Evolutionary conservation across 208 protist genomes (phyloP).

Genomic region (Strigomonas culicis): DNA sequence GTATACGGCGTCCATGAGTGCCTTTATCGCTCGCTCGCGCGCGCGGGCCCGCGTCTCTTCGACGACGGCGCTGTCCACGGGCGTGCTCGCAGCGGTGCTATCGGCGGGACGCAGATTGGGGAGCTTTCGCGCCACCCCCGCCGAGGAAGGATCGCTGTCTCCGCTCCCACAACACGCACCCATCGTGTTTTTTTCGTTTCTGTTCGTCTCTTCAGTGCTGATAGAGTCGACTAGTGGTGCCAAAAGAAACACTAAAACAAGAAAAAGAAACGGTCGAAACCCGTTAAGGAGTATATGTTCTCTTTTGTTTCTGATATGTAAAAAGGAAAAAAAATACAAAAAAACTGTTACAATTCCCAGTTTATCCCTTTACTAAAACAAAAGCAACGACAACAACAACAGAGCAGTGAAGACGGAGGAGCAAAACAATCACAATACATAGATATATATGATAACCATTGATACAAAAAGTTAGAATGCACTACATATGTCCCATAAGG

Average conservation of each 20-base stretch:
- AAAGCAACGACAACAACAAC: not conserved
- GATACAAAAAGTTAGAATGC: too few relatives aligned
- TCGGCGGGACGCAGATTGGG: too few relatives aligned
- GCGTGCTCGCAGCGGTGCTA: constrained; percentile 7
- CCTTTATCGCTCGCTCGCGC: constrained; percentile 30
- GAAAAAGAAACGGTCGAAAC: not conserved
- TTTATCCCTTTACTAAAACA: not conserved
- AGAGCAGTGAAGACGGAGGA: not conserved
- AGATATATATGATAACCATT: not conserved
- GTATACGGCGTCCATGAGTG: constrained; percentile 34
- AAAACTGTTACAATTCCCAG: not conserved
- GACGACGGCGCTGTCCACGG: constrained; percentile 7
- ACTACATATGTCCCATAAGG: too few relatives aligned
- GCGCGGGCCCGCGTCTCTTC: constrained; percentile 33
- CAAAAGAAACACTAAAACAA: not conserved
- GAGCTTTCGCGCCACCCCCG: not conserved
- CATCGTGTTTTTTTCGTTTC: not conserved
- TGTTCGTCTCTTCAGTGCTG: too few relatives aligned
- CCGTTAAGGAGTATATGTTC: not conserved
- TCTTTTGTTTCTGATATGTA: not conserved
- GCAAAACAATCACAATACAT: not conserved
- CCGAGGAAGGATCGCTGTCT: not conserved
- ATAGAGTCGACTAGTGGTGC: not conserved
- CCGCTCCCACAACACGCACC: constrained; percentile 1
- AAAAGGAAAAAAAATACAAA: not conserved